Evolutionary conservation across 331 rosid species (phyloP).

Genomic region (Cydonia oblonga): DNA sequence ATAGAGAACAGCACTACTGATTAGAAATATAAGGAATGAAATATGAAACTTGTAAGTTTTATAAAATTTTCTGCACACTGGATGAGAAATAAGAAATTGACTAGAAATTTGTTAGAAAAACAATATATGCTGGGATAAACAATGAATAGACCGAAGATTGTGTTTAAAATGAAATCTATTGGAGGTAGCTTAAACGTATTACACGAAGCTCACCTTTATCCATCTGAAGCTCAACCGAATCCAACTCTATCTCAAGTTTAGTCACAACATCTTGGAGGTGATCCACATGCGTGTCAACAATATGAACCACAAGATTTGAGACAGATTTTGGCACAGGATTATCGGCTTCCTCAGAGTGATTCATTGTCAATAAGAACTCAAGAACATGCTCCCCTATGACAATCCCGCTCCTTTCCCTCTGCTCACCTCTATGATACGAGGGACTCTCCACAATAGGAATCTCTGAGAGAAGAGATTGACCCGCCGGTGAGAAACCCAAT

Average conservation of each 20-base stretch:
- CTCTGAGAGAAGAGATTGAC: slow-evolving; percentile 82
- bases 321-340: slow-evolving; percentile 83
- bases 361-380: slow-evolving; percentile 88
- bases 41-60: background rate
- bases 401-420: slow-evolving; percentile 40
- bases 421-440: slow-evolving; percentile 34
- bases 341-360: slow-evolving; percentile 97
- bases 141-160: background rate
- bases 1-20: background rate
- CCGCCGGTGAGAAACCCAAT: slow-evolving; percentile 70
- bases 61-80: background rate
- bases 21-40: background rate
- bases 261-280: slow-evolving; percentile 92
- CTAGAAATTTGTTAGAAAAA: background rate
- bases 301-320: slow-evolving; percentile 83
- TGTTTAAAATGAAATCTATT: too few relatives aligned
- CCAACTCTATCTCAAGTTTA: slow-evolving; percentile 88
- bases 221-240: slow-evolving; percentile 74
- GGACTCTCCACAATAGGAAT: slow-evolving; percentile 78
- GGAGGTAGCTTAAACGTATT: background rate
- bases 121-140: background rate
- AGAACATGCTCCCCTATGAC: slow-evolving; percentile 94
- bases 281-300: slow-evolving; percentile 86
- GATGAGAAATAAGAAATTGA: background rate
- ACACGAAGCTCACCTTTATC: slow-evolving; percentile 56